Percentiles rank a stretch among this genome's conserved stretches.
Conservation (phyloP, 2,329 filamentous ascomycete species). For the Aureobasidium leucospermi region DNA sequence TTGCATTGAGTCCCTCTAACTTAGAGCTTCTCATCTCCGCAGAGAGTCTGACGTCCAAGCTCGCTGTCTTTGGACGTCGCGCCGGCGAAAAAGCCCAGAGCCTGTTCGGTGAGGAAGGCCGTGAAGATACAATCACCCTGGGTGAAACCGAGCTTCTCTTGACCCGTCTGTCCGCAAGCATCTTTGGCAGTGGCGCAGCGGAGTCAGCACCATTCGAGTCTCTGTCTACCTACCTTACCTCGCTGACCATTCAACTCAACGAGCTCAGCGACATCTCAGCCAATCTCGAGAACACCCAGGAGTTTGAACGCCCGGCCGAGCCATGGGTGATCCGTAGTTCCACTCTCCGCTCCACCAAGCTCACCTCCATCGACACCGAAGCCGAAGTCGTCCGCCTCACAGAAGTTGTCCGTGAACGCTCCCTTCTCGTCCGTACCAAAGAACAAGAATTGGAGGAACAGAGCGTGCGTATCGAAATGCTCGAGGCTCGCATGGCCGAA, state of each 20-base stretch:
- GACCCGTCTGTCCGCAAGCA: constrained; percentile 45
- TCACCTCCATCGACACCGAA: constrained; percentile 72
- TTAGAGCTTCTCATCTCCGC: constrained; percentile 62
- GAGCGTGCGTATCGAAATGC: constrained; percentile 85
- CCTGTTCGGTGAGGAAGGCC: constrained; percentile 64
- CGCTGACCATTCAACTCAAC: constrained; percentile 55
- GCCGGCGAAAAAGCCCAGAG: constrained; percentile 60
- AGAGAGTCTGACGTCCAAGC: constrained; percentile 55
- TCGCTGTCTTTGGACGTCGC: constrained; percentile 59
- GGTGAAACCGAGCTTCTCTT: constrained; percentile 60
- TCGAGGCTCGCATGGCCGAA: constrained; percentile 81
- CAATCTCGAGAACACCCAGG: constrained; percentile 37
- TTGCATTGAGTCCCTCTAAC: constrained; percentile 64
- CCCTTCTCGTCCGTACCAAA: constrained; percentile 40
- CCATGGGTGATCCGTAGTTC: constrained; percentile 81
- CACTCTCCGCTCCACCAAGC: constrained; percentile 75
- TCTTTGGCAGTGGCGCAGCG: constrained; percentile 42
- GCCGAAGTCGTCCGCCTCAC: constrained; percentile 75
- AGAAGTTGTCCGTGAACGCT: constrained; percentile 71
- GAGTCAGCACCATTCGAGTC: constrained; percentile 65
- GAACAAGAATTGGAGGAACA: constrained; percentile 81
- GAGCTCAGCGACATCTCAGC: constrained; percentile 59
- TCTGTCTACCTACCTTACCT: constrained; percentile 60
- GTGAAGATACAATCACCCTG: constrained; percentile 59
- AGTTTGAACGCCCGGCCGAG: constrained; percentile 61